Evolutionary conservation across 176 grass and related monocot species (phyloP), one percentile per base, ranked within the genome.

Genomic region (Bolboschoenus planiculmis): DNA sequence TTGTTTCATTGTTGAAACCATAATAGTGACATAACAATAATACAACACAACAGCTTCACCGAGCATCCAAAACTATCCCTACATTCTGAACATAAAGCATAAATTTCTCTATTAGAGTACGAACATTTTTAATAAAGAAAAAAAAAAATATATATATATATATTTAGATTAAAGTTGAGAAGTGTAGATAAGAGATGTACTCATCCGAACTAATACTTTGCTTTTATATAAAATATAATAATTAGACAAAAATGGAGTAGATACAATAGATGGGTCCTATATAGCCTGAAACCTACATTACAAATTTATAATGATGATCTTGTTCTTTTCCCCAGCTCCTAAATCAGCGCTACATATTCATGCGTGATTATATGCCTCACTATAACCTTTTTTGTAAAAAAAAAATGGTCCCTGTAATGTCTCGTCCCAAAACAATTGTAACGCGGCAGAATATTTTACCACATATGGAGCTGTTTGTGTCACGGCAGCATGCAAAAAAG

Each of bases 281-380:
- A 76, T 39, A 77, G 31, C 63, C 72, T 14, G 72, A 16, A 48
- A 36, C 48, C 76, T 79, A 79, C 7, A 34, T 7, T 14, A 84
- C n/a, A n/a, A n/a, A n/a, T n/a, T n/a, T n/a, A n/a, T n/a, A n/a
- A n/a, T 26, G 7, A 51, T 84, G 67, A 78, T 43, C 27, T 58
- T 75, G 56, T 61, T 75, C 65, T 60, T 44, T 39, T 84, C 67
- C 67, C 1, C 47, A 74, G n/a, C 20, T 77, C 48, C 15, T n/a
- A 21, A 78, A 44, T 68, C 27, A 10, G 30, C 84, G 23, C 56
- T 11, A 35, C 29, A 79, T 37, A 57, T 57, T 79, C 46, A 73
- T 20, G 50, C 68, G 68, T 73, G 68, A 73, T 73, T 71, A 72
- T 73, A 46, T 47, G 35, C 37, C 37, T 71, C 9, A 11, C 36